Conservation (phyloP, 2,329 filamentous ascomycete species). For the Colletotrichum lupini region DNA sequence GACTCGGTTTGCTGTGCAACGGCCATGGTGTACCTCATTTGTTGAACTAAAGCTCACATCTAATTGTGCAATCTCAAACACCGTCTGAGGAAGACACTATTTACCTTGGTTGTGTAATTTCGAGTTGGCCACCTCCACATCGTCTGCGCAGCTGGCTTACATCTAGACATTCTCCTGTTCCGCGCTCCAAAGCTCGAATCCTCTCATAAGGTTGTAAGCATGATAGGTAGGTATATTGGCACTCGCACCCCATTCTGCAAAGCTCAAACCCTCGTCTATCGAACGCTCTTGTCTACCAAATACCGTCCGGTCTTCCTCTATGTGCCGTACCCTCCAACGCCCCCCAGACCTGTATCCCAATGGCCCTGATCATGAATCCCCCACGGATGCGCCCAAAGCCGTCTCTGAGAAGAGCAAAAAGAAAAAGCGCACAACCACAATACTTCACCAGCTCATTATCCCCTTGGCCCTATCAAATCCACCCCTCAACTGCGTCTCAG, state of each 20-base stretch:
- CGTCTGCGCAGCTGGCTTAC: no score
- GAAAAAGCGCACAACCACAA: background rate
- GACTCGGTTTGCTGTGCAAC: conserved; percentile 1
- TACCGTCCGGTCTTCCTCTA: background rate
- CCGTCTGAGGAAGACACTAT: no score
- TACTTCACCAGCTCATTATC: conserved; percentile 83
- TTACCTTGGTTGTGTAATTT: no score
- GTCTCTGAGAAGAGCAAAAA: background rate
- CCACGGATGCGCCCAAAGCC: background rate
- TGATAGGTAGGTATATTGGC: no score
- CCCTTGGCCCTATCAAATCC: conserved; percentile 89
- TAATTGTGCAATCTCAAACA: no score
- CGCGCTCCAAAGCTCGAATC: no score
- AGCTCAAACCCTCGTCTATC: background rate
- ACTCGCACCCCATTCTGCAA: background rate
- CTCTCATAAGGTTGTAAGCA: no score
- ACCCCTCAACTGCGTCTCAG: conserved; percentile 83
- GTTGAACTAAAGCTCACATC: no score
- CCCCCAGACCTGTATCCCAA: background rate
- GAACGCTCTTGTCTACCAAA: background rate
- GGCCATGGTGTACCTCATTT: background rate
- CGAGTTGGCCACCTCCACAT: no score
- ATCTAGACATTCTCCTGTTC: no score
- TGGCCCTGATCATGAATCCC: background rate
- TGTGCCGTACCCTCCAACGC: background rate